A percentile compares a stretch with the other conserved stretches of the same genome.
Evolutionary conservation across 345 rosid genomes (phyloP).

Genomic region (Cardamine resedifolia): DNA sequence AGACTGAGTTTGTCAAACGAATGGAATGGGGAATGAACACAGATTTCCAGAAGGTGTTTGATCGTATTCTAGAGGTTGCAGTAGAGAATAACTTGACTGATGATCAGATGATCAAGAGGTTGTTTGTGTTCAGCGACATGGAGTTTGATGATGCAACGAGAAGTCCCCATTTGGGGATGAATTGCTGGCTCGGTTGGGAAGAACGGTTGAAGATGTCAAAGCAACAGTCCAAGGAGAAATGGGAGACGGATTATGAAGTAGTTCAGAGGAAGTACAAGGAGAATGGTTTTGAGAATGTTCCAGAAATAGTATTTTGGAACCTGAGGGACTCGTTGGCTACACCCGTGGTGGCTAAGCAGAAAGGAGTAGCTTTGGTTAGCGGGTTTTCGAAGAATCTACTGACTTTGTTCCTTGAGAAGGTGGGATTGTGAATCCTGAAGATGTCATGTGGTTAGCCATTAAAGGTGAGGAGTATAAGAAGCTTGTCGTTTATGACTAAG

Average conservation of each 20-base stretch:
- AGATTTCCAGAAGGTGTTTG: slow-evolving; percentile 57
- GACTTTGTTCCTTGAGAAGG: slow-evolving; percentile 42
- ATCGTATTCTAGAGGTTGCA: slow-evolving; percentile 49
- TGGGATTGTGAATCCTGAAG: slow-evolving; percentile 37
- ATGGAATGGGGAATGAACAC: slow-evolving; percentile 45
- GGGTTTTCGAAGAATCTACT: slow-evolving; percentile 48
- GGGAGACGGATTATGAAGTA: slow-evolving; percentile 52
- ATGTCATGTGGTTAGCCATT: slow-evolving; percentile 39
- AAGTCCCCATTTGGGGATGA: too few species aligned
- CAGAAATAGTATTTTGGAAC: slow-evolving; percentile 51
- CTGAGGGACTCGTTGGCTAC: slow-evolving; percentile 37
- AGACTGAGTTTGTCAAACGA: slow-evolving; percentile 35
- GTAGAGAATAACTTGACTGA: slow-evolving; percentile 40
- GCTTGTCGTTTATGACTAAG: slow-evolving; percentile 36
- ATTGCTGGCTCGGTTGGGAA: neutral
- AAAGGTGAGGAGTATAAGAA: slow-evolving; percentile 37
- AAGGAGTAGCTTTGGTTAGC: slow-evolving; percentile 46
- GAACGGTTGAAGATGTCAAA: neutral
- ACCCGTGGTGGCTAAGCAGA: slow-evolving; percentile 31
- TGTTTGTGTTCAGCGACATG: slow-evolving; percentile 73
- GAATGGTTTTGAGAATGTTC: slow-evolving; percentile 47
- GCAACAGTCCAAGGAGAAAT: slow-evolving; percentile 9
- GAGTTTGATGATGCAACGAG: slow-evolving; percentile 46
- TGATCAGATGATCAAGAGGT: slow-evolving; percentile 58
- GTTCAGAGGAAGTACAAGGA: slow-evolving; percentile 47